Conservation (phyloP, 148 eudicot species). For the Silene conica region DNA sequence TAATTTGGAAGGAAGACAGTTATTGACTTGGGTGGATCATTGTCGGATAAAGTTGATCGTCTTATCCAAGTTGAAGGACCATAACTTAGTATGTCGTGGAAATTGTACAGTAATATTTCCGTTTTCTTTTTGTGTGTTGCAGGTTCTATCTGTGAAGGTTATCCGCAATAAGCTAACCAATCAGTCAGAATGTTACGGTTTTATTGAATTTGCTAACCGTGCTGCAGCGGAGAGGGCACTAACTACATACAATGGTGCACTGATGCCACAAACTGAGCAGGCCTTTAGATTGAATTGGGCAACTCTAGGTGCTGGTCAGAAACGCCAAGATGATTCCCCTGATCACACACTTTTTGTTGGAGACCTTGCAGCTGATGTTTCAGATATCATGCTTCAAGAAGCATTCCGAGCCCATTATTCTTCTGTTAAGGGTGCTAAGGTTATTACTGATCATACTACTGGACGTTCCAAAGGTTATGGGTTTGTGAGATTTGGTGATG, state of each 20-base stretch:
- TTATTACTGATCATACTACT: conserved; percentile 74
- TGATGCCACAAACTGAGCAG: conserved; percentile 82
- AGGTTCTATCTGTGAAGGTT: conserved; percentile 64
- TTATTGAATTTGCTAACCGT: conserved; percentile 70
- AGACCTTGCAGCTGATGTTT: conserved; percentile 88
- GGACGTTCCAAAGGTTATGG: conserved; percentile 97
- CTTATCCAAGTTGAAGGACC: neutral
- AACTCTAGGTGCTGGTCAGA: conserved; percentile 84
- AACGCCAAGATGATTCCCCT: conserved; percentile 67
- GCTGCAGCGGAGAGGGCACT: conserved; percentile 79
- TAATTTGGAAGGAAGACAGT: neutral
- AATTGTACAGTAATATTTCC: neutral
- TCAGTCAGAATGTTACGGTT: conserved; percentile 92
- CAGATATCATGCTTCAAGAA: conserved; percentile 79
- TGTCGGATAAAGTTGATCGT: neutral
- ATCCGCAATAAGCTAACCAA: conserved; percentile 79
- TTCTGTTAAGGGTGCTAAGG: conserved; percentile 91
- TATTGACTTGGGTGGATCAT: neutral
- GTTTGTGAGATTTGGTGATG: conserved; percentile 92
- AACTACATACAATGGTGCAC: conserved; percentile 58
- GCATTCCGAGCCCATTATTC: conserved; percentile 68
- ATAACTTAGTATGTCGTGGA: neutral
- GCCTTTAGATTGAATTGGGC: conserved; percentile 90
- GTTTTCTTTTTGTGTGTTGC: conserved; percentile 1
- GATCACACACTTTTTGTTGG: conserved; percentile 93